phyloP scores from a whole-genome alignment of 495 filamentous ascomycete species.

The Hypoxylon intermedium region DNA sequence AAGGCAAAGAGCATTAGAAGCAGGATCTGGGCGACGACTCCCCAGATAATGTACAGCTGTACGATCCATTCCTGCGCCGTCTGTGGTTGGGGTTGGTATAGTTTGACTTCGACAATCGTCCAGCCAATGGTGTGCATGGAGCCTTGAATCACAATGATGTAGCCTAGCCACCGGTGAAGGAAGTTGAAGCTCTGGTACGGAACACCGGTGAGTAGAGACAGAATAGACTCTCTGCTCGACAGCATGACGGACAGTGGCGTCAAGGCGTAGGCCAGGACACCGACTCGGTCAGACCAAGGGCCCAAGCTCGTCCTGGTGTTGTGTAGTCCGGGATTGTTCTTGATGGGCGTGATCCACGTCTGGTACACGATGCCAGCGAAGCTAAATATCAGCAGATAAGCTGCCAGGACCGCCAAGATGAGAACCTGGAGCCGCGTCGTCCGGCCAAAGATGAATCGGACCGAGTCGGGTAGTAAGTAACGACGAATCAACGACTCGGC shows the following conservation, averaged over 20 bases:
- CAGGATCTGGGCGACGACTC: constrained; percentile 67
- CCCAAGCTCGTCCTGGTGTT: constrained; percentile 67
- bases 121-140: constrained; percentile 71
- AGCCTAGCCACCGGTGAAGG: constrained; percentile 70
- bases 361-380: constrained; percentile 67
- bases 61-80: constrained; percentile 59
- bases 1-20: constrained; percentile 61
- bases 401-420: constrained; percentile 54
- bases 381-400: constrained; percentile 66
- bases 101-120: constrained; percentile 64
- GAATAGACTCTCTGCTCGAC: constrained; percentile 64
- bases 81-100: constrained; percentile 70
- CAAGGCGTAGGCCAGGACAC: constrained; percentile 70
- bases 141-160: constrained; percentile 67
- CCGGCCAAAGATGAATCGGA: constrained; percentile 45
- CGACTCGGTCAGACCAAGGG: constrained; percentile 67
- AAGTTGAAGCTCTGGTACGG: constrained; percentile 75
- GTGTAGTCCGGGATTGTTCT: constrained; percentile 49
- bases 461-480: constrained; percentile 55
- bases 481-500: constrained; percentile 44
- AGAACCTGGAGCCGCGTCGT: constrained; percentile 51
- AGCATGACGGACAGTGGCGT: constrained; percentile 68
- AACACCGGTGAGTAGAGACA: constrained; percentile 67
- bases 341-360: constrained; percentile 66
- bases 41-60: constrained; percentile 68